Evolutionary conservation across 495 filamentous ascomycete genomes (phyloP).

Genomic region (Penicillium waksmanii): DNA sequence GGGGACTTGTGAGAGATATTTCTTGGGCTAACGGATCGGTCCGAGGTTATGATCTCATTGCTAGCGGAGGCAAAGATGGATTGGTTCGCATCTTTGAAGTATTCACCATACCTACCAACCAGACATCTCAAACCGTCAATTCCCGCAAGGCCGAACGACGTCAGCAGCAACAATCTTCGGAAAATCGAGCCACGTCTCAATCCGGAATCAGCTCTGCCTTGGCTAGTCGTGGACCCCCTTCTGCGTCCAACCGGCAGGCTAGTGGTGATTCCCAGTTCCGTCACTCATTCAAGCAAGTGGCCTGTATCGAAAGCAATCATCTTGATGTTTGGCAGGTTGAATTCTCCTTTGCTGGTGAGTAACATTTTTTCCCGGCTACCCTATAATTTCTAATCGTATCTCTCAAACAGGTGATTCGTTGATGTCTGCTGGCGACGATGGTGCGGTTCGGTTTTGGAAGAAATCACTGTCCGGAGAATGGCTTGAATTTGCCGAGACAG

Average conservation of each 20-base stretch:
- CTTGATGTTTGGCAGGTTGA: slow-evolving; percentile 56
- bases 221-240: slow-evolving; percentile 43
- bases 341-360: slow-evolving; percentile 51
- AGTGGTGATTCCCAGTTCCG: slow-evolving; percentile 43
- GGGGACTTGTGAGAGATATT: slow-evolving; percentile 82
- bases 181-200: slow-evolving; percentile 42
- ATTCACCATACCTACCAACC: slow-evolving; percentile 50
- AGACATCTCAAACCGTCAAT: slow-evolving; percentile 33
- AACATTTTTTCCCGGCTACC: background rate
- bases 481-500: slow-evolving; percentile 55
- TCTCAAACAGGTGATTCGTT: slow-evolving; percentile 46
- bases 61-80: slow-evolving; percentile 91
- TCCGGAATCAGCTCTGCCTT: slow-evolving; percentile 57
- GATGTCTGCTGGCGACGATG: slow-evolving; percentile 54
- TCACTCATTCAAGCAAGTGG: slow-evolving; percentile 50
- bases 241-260: slow-evolving; percentile 37
- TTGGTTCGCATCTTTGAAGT: slow-evolving; percentile 84
- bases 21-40: slow-evolving; percentile 91
- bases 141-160: slow-evolving; percentile 36
- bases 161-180: slow-evolving; percentile 40
- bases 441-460: slow-evolving; percentile 56
- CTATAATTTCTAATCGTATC: slow-evolving; percentile 10
- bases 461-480: slow-evolving; percentile 51
- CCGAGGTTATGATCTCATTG: slow-evolving; percentile 84
- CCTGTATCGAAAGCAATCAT: slow-evolving; percentile 53